phyloP scores from a whole-genome alignment of 139 green algal genomes.

The Parachlorella kessleri region DNA sequence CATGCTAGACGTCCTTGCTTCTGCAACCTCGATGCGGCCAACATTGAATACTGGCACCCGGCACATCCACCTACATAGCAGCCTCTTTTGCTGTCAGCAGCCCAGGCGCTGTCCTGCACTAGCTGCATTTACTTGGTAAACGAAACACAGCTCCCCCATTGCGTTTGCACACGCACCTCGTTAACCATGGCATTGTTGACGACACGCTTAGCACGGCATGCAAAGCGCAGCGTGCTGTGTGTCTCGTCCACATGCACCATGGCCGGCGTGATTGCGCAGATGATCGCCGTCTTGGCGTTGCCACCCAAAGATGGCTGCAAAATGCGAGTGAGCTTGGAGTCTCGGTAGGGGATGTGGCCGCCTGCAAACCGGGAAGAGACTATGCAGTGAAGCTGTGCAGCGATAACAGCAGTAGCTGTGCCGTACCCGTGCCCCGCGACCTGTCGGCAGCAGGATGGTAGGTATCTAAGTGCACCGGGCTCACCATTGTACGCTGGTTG shows the following conservation, averaged over 20 bases:
- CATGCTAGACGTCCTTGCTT: no score
- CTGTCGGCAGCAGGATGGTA: no score
- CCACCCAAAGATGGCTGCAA: constrained; percentile 93
- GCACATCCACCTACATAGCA: no score
- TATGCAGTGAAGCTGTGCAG: no score
- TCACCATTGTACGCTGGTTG: no score
- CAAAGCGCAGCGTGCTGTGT: constrained; percentile 93
- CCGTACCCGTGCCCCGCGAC: no score
- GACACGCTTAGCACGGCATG: constrained; percentile 89
- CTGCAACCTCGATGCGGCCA: no score
- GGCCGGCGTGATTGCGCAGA: constrained; percentile 92
- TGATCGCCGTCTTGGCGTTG: constrained; percentile 96
- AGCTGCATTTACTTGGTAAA: background rate
- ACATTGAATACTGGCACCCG: no score
- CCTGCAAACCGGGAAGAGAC: constrained; percentile 43
- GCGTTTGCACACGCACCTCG: constrained; percentile 66
- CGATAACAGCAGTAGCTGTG: no score
- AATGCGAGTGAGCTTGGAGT: constrained; percentile 92
- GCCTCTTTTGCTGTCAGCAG: background rate
- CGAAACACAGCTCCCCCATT: background rate
- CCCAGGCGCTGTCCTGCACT: no score
- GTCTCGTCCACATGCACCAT: constrained; percentile 82
- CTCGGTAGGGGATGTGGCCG: constrained; percentile 86
- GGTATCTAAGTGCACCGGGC: no score
- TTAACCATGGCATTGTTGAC: constrained; percentile 92